Conservation (phyloP, 129 eudicot genomes). For the Arctium lappa region DNA sequence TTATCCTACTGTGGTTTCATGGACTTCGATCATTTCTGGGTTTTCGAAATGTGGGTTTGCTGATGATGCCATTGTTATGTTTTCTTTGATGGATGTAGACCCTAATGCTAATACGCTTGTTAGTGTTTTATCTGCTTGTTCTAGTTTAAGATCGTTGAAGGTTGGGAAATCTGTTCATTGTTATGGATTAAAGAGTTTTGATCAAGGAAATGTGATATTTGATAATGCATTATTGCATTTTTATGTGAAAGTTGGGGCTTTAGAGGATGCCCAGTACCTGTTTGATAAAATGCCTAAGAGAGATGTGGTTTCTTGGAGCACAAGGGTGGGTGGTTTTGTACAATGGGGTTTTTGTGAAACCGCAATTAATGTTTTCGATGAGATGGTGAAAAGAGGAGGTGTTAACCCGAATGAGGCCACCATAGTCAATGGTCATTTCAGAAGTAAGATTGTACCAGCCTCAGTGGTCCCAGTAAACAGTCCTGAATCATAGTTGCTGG, state of each 20-base stretch:
- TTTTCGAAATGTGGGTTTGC: slow-evolving; percentile 40
- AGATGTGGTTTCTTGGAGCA: slow-evolving; percentile 43
- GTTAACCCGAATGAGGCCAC: slow-evolving; percentile 34
- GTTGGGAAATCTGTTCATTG: slow-evolving; percentile 36
- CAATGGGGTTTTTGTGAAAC: slow-evolving; percentile 24
- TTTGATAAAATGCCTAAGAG: slow-evolving; percentile 32
- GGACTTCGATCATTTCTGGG: slow-evolving; percentile 43
- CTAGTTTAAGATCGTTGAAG: slow-evolving; percentile 12
- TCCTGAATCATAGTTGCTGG: no score
- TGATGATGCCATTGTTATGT: slow-evolving; percentile 22
- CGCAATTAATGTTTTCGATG: slow-evolving; percentile 12
- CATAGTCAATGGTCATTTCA: slow-evolving; percentile 26
- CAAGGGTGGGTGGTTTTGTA: slow-evolving; percentile 40
- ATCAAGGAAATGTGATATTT: slow-evolving; percentile 16
- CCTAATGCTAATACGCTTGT: slow-evolving; percentile 40
- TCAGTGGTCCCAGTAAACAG: no score
- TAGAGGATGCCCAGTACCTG: slow-evolving; percentile 21
- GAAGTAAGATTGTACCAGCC: no score
- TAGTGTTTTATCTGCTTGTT: slow-evolving; percentile 41
- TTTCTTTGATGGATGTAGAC: slow-evolving; percentile 30
- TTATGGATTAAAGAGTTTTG: slow-evolving; percentile 21
- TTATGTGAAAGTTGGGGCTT: slow-evolving; percentile 28
- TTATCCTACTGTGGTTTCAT: slow-evolving; percentile 40
- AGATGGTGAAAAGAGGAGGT: slow-evolving; percentile 29
- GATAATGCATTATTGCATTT: slow-evolving; percentile 35